Evolutionary conservation across 768 basidiomycete species (phyloP).

Genomic region (Suillus placidus): DNA sequence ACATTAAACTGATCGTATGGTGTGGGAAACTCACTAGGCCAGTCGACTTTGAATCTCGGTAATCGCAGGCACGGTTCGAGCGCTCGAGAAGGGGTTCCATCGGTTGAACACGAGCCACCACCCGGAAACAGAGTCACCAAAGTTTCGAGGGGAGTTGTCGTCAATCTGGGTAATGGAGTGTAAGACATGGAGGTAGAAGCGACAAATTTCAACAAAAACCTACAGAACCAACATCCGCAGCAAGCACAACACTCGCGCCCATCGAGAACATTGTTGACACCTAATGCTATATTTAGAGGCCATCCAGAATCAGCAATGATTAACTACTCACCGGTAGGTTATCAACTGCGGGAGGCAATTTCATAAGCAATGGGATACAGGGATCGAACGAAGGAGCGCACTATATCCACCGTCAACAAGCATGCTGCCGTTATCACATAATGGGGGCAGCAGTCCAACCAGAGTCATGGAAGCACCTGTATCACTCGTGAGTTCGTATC

Average conservation of each 20-base stretch:
- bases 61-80: constrained; percentile 79
- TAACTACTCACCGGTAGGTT: constrained; percentile 78
- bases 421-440: constrained; percentile 93
- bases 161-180: constrained; percentile 58
- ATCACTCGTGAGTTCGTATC: constrained; percentile 11
- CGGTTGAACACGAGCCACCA: constrained; percentile 95
- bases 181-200: constrained; percentile 1
- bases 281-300: constrained; percentile 38
- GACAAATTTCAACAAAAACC: constrained; percentile 29
- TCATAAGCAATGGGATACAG: constrained; percentile 19
- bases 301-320: not conserved
- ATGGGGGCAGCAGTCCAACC: constrained; percentile 90
- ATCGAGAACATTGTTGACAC: constrained; percentile 90
- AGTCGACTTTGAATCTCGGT: constrained; percentile 93
- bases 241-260: constrained; percentile 90
- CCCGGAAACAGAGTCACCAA: constrained; percentile 93
- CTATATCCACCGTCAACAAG: constrained; percentile 89
- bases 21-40: constrained; percentile 75
- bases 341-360: constrained; percentile 57
- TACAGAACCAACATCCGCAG: constrained; percentile 90
- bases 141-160: constrained; percentile 92
- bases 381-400: constrained; percentile 39
- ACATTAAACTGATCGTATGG: not conserved
- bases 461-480: constrained; percentile 96
- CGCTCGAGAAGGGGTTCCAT: constrained; percentile 88